Base-by-base conservation (phyloP, 352 stramenopile genomes). In the Aphanomyces astaci region DNA sequence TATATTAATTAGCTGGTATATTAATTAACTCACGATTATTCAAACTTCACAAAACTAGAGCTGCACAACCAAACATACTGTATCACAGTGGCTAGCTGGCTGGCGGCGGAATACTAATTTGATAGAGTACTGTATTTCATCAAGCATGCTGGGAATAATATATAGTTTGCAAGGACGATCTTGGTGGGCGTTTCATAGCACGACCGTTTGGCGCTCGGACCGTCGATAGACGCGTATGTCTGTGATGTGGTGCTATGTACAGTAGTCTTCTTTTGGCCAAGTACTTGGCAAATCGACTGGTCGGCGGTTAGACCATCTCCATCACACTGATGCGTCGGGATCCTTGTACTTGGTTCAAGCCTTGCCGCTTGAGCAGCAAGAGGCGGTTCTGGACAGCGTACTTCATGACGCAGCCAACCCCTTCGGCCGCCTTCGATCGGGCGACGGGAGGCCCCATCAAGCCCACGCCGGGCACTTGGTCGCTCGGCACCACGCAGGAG, bases 311-410 rank as follows among this genome's bases (percentile, higher is more conserved):
- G 51, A 59, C 19, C 19, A n/a, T 13, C 30, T 59, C 51, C 0
- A 59, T 19, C 15, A 28, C 51, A 2, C 19, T 39, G 27, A 59
- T 59, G 7, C 51, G 51, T 9, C 62, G 25, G 10, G 62, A 68
- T 19, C 57, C 36, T 56, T 59, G 62, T 4, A 68, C 27, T 33
- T 68, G 2, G 19, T 51, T 68, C 13, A 60, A 51, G 32, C 62
- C 62, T 40, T 51, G 39, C n/a, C 62, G 62, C 28, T 68, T 68
- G 22, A 68, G 43, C 11, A 68, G 55, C 39, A 59, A 59, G 46
- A 68, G 31, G 24, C 62, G 62, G 51, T 68, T 45, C 1, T 52
- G 27, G 7, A 45, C 62, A 3, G 49, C 59, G 62, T 68, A 68
- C 27, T 32, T 24, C 28, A 59, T 60, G 28, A 68, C 28, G 17